phyloP scores from a whole-genome alignment of 495 filamentous ascomycete genomes.

The Podospora pseudopauciseta region DNA sequence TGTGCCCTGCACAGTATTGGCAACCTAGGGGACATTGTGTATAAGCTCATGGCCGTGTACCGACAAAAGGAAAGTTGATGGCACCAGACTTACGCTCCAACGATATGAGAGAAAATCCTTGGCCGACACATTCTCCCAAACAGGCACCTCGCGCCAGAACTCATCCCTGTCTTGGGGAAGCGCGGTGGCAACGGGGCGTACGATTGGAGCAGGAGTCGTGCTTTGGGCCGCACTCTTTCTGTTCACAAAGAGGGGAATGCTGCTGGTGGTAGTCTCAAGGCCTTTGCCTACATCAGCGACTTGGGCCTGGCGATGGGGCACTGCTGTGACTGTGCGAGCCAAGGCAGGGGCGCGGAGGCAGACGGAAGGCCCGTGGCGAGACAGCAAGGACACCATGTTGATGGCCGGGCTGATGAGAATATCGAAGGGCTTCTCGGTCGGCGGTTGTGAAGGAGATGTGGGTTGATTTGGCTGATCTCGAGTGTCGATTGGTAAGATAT shows the following conservation, averaged over 20 bases:
- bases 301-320: conserved; percentile 26
- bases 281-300: conserved; percentile 20
- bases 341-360: conserved; percentile 3
- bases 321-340: conserved; percentile 20
- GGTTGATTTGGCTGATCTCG: not conserved
- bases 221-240: not conserved
- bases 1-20: conserved; percentile 40
- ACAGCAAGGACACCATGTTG: conserved; percentile 18
- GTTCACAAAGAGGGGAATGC: conserved; percentile 9
- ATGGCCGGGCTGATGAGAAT: not conserved
- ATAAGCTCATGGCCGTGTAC: not conserved
- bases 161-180: conserved; percentile 24
- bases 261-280: conserved; percentile 2
- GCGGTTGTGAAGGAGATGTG: not conserved
- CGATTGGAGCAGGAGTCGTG: not conserved
- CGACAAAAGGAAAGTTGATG: not conserved
- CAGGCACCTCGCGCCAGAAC: conserved; percentile 44
- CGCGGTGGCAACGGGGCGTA: conserved; percentile 12
- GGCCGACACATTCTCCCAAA: conserved; percentile 42
- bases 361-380: conserved; percentile 10
- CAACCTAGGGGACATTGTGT: conserved; percentile 21
- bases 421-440: not conserved
- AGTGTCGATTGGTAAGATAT: not conserved
- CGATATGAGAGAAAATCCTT: conserved; percentile 44
- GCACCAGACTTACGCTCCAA: conserved; percentile 43